Evolutionary conservation across 2,329 filamentous ascomycete genomes (phyloP).

Genomic region (Beauveria caledonica): DNA sequence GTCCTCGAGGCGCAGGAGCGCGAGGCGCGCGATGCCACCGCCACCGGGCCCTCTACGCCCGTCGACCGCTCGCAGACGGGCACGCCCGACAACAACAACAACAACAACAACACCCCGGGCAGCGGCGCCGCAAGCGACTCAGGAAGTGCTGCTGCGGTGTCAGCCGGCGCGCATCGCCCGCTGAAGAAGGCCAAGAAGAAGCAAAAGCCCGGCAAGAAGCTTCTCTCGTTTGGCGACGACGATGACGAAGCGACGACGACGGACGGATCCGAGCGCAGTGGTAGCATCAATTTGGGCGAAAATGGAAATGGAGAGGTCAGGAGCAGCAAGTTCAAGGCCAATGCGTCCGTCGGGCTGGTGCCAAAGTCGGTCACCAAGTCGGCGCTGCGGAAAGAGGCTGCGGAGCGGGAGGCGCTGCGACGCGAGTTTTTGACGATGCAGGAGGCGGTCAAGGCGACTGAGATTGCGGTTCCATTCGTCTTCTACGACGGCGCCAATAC

Average conservation of each 20-base stretch:
- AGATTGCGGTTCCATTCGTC: constrained; percentile 87
- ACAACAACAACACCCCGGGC: constrained; percentile 19
- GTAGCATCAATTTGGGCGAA: constrained; percentile 10
- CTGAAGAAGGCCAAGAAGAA: constrained; percentile 32
- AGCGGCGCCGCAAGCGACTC: constrained; percentile 25
- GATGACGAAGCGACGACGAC: constrained; percentile 47
- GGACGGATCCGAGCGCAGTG: constrained; percentile 25
- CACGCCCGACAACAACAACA: constrained; percentile 34
- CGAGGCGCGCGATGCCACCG: constrained; percentile 59
- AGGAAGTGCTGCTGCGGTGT: constrained; percentile 15
- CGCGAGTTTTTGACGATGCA: constrained; percentile 78
- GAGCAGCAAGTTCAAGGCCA: constrained; percentile 50
- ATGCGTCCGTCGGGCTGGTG: constrained; percentile 50
- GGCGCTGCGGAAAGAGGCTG: constrained; percentile 69
- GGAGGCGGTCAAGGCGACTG: constrained; percentile 78
- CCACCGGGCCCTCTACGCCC: constrained; percentile 38
- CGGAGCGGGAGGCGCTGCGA: constrained; percentile 68
- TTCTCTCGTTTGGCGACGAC: constrained; percentile 60
- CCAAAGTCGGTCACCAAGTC: constrained; percentile 66
- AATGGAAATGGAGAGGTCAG: constrained; percentile 16
- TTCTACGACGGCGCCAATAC: constrained; percentile 94
- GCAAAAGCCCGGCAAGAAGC: constrained; percentile 33
- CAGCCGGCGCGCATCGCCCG: constrained; percentile 16
- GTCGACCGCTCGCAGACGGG: constrained; percentile 37
- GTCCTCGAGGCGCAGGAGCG: constrained; percentile 86